Percentiles rank a stretch among this genome's conserved stretches.
Conservation (phyloP, 2,329 filamentous ascomycete genomes). For the Malbranchea zuffiana region DNA sequence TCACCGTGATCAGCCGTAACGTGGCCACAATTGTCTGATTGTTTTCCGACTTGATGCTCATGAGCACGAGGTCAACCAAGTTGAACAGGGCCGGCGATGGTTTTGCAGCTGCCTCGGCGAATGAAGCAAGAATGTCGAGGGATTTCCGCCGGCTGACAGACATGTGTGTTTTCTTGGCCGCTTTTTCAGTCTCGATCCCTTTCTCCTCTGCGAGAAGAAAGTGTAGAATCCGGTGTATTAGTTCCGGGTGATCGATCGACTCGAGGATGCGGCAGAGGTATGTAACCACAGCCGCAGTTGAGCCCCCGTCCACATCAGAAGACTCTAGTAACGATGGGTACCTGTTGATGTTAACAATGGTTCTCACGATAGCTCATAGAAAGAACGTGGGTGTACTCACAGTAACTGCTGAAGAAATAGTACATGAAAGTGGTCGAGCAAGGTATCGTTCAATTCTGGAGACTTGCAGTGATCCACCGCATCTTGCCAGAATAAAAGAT, state of each 20-base stretch:
- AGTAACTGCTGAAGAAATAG: slow-evolving; percentile 90
- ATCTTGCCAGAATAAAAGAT: slow-evolving; percentile 96
- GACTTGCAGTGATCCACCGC: slow-evolving; percentile 92
- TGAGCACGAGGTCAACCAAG: slow-evolving; percentile 77
- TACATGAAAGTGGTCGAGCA: slow-evolving; percentile 94
- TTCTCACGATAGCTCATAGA: slow-evolving; percentile 6
- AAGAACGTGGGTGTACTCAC: slow-evolving; percentile 40
- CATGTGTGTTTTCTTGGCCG: slow-evolving; percentile 51
- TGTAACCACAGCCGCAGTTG: slow-evolving; percentile 87
- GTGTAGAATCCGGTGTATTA: slow-evolving; percentile 85
- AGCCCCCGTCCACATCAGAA: slow-evolving; percentile 92
- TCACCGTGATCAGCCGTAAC: slow-evolving; percentile 72
- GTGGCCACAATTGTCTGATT: slow-evolving; percentile 84
- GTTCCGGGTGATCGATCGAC: slow-evolving; percentile 80
- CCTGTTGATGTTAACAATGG: slow-evolving; percentile 37
- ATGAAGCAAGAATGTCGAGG: slow-evolving; percentile 70
- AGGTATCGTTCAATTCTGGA: slow-evolving; percentile 77
- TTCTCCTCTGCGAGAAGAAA: slow-evolving; percentile 73
- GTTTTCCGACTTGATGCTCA: slow-evolving; percentile 73
- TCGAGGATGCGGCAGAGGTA: slow-evolving; percentile 87
- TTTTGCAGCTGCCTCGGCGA: slow-evolving; percentile 62
- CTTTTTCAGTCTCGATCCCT: slow-evolving; percentile 25
- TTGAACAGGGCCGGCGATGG: slow-evolving; percentile 85
- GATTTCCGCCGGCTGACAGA: slow-evolving; percentile 68
- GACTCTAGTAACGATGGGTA: slow-evolving; percentile 94